Evolutionary conservation across 2,329 filamentous ascomycete genomes (phyloP), one percentile per base, ranked within the genome.

Genomic region (Cladophialophora immunda): DNA sequence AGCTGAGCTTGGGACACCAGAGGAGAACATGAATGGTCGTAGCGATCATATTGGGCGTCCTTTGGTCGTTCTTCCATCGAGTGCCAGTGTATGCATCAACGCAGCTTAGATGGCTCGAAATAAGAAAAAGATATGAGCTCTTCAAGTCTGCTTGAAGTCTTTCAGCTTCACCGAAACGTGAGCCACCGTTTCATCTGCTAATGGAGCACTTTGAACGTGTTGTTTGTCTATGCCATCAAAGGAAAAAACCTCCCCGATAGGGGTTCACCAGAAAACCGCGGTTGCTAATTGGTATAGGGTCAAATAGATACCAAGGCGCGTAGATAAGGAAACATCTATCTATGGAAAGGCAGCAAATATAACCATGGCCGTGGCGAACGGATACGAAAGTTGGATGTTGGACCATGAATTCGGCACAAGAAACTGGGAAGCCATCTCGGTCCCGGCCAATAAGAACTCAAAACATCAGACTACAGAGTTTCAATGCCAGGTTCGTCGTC

Each of bases 371-470:
- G 36, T 11, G 27, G 57, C 25, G 25, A 34, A 19, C 52, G 45
- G 58, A 34, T 58, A 29, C 19, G 55, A 62, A 59, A 57, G 41
- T 59, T 50, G 55, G 45, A 36, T 15, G 17, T 11, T 11, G 11
- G 19, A 50, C 30, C n/a, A 54, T n/a, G 47, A n/a, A 17, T n/a
- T 32, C 8, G 58, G 32, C 19, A 13, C 64, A 54, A 29, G 53
- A 62, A 47, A 66, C 64, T 55, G 64, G 63, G 47, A 55, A 61
- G 34, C 22, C 54, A 52, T 66, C 34, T 17, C 19, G 22, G 29
- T 19, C 11, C 34, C 22, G 34, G 30, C 64, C 58, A 66, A 62
- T 66, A 15, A 58, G n/a, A n/a, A 55, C 13, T 15, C 29, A 34
- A 3, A 3, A 19, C n/a, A 13, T 8, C 6, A 4, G 29, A 53